Base-by-base conservation (phyloP, 768 basidiomycete genomes). In the Termitomyces sp. region DNA sequence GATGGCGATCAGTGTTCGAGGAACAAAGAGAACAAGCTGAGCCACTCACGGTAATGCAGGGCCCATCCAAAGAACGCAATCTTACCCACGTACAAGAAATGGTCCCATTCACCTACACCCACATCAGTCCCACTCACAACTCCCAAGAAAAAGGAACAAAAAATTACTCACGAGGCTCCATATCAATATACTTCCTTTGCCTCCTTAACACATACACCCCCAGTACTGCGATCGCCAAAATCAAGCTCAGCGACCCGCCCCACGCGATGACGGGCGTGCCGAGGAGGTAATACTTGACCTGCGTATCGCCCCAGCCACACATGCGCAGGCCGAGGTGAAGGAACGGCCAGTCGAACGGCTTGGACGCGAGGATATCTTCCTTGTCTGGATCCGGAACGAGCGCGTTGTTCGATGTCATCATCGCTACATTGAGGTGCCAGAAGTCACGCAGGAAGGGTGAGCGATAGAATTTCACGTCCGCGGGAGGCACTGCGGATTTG, bases 391-490 rank as follows among this genome's bases (percentile, higher is more conserved):
- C 95, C 1, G 97, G 97, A 40, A 98, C 71, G 54, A 99, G 87
- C 0, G 97, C 96, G 68, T 99, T 99, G 77, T 99, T 99, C 5
- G 97, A 98, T 0, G 96, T 97, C 92, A 95, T 95, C 97, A 99
- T 99, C 8, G 95, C 97, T 25, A 99, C 93, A 67, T 99, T 99
- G 56, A 99, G 83, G 69, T 99, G 96, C 87, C 93, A 95, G 73
- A 99, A 99, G 74, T 99, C 96, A 51, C 90, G 87, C 45, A 96
- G 74, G 82, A 99, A 99, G 0, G 96, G 89, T 1, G 96, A 96
- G 38, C 75, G 80, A 75, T 96, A 97, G 56, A 86, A 82, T 66
- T 91, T 95, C 58, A 82, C 80, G 40, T 96, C 79, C 2, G 91
- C 96, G 4, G 83, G 65, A 11, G 95, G 93, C 10, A 99, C 92